Evolutionary conservation across 257 asterid genomes (phyloP), one percentile per base, ranked within the genome.

Genomic region (Ballota nigra): DNA sequence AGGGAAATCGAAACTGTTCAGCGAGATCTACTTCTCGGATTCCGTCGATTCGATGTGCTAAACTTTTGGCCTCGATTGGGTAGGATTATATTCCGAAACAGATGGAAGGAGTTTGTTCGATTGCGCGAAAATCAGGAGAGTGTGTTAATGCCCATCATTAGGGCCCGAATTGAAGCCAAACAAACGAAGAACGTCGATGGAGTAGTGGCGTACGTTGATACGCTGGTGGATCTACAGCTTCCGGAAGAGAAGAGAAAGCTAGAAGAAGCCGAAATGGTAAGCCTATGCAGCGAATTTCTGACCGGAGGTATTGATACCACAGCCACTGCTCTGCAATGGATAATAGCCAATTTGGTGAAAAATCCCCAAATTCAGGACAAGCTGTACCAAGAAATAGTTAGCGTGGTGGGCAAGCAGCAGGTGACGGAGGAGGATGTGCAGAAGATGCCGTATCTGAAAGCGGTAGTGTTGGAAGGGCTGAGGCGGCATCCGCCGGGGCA

Each of bases 401-500:
- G 74, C 4, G 79, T 76, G 18, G 74, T 72, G n/a, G 83, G 43
- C 12, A 0, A 57, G 5, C 43, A 43, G 13, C 43, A 43, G 16
- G 73, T 74, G 24, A 76, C 71, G 63, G 96, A 89, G 74, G 94
- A 85, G 59, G 92, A 87, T 19, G 18, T 89, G 19, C 74, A 66
- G 70, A 82, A 55, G 60, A 80, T 87, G 84, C 83, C 86, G 1
- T 89, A 87, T 68, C 65, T 89, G 40, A 89, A 82, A 66, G 88
- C 91, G 2, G 87, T 85, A 63, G 89, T 87, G 28, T 65, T 86
- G 72, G 95, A 89, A 66, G 87, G 74, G 4, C 77, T 89, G 55
- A 75, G 92, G 85, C 82, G 92, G 19, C 95, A 87, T 41, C 95
- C 90, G 4, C 95, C 89, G 4, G 89, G 81, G 16, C 96, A 87